Conservation (phyloP, 1,139 yeast genomes). For the Wickerhamomyces sp. region DNA sequence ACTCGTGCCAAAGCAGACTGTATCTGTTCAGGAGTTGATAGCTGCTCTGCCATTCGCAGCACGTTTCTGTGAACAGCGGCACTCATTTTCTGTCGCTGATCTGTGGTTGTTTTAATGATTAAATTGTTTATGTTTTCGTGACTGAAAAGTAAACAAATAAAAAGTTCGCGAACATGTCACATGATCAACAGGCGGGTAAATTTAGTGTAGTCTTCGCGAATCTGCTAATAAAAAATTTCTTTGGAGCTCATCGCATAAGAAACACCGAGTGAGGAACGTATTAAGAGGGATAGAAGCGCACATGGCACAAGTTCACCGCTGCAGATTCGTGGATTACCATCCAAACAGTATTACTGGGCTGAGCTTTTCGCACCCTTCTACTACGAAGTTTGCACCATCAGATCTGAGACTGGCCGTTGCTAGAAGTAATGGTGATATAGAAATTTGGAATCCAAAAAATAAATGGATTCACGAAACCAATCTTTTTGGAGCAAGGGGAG, state of each 20-base stretch:
- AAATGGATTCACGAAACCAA: slow-evolving; percentile 56
- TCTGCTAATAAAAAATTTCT: slow-evolving; percentile 4
- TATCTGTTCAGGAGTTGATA: slow-evolving; percentile 27
- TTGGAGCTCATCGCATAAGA: slow-evolving; percentile 13
- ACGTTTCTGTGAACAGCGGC: slow-evolving; percentile 16
- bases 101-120: background rate
- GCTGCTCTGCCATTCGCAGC: slow-evolving; percentile 8
- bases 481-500: slow-evolving; percentile 73
- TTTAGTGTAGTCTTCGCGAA: slow-evolving; percentile 3
- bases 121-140: background rate
- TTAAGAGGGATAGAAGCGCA: background rate
- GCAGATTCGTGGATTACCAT: slow-evolving; percentile 85
- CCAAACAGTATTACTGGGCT: slow-evolving; percentile 84
- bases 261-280: background rate
- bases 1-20: slow-evolving; percentile 54
- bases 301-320: slow-evolving; percentile 74
- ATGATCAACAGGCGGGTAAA: background rate
- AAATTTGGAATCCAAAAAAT: slow-evolving; percentile 87
- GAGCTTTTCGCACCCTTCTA: slow-evolving; percentile 70
- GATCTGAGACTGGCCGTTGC: slow-evolving; percentile 86
- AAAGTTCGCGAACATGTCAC: background rate
- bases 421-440: slow-evolving; percentile 90
- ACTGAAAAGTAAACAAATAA: slow-evolving; percentile 1
- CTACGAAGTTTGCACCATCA: slow-evolving; percentile 47
- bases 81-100: slow-evolving; percentile 2